phyloP scores from a whole-genome alignment of 2,329 filamentous ascomycete species.

The Claviceps sp. region DNA sequence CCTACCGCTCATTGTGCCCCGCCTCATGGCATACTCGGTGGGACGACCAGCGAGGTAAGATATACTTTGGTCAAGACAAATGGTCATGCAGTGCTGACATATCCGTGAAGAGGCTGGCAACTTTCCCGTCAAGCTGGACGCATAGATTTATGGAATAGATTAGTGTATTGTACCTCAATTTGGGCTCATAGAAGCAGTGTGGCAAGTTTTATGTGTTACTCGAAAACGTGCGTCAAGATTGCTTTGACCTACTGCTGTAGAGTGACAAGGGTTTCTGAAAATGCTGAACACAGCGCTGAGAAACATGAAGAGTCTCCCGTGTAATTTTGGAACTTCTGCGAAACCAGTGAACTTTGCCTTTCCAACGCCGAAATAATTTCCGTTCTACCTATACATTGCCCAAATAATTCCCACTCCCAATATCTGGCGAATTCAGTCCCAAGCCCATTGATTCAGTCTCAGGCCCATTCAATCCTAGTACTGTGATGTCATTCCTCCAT shows the following conservation, averaged over 20 bases:
- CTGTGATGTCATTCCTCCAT: constrained; percentile 10
- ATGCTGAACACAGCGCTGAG: constrained; percentile 2
- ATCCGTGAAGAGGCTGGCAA: constrained; percentile 46
- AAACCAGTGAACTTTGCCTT: neutral
- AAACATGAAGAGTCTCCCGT: neutral
- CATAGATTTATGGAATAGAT: constrained; percentile 25
- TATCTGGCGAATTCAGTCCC: no score
- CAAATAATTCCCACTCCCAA: no score
- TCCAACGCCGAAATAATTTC: neutral
- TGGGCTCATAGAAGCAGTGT: constrained; percentile 16
- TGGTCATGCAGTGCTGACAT: constrained; percentile 11
- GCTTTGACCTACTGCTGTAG: constrained; percentile 8
- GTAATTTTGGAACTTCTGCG: neutral
- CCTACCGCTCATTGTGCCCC: constrained; percentile 95
- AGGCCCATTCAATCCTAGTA: neutral
- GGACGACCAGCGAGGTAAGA: constrained; percentile 92
- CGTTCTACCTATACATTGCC: no score
- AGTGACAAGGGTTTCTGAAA: constrained; percentile 5
- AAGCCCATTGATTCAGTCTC: neutral
- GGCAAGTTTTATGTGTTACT: constrained; percentile 24
- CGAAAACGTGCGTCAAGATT: constrained; percentile 16
- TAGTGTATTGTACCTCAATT: constrained; percentile 10
- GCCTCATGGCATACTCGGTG: constrained; percentile 87
- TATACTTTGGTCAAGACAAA: neutral
- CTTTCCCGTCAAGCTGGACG: constrained; percentile 53